Conservation (phyloP, 768 basidiomycete genomes). For the Daedaleopsis sinensis region DNA sequence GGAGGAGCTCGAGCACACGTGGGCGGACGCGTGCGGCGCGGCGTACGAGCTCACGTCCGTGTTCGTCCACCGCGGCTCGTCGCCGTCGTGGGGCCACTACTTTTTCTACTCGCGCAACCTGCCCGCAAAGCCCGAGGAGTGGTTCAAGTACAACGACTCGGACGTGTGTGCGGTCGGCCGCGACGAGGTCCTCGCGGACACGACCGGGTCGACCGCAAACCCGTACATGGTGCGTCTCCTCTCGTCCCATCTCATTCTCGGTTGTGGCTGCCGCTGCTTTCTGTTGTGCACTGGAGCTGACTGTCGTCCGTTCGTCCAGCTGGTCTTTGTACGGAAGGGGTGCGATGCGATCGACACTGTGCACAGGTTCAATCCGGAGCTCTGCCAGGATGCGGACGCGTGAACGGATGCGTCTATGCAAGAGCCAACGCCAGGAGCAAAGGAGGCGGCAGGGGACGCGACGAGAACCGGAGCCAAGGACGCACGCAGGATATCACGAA, state of each 20-base stretch:
- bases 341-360: slow-evolving; percentile 82
- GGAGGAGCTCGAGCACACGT: slow-evolving; percentile 69
- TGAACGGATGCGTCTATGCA: neutral
- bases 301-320: slow-evolving; percentile 41
- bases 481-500: no score
- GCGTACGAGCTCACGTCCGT: slow-evolving; percentile 93
- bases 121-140: slow-evolving; percentile 76
- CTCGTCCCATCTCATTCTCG: no score
- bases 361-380: slow-evolving; percentile 53
- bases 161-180: slow-evolving; percentile 76
- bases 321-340: slow-evolving; percentile 83
- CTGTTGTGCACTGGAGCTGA: neutral
- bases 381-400: slow-evolving; percentile 11
- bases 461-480: no score
- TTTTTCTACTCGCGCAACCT: slow-evolving; percentile 94
- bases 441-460: no score
- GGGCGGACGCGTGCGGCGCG: slow-evolving; percentile 65
- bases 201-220: slow-evolving; percentile 89
- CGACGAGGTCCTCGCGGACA: slow-evolving; percentile 86
- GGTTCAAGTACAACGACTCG: slow-evolving; percentile 98
- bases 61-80: slow-evolving; percentile 91
- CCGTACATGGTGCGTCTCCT: slow-evolving; percentile 72
- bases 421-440: no score
- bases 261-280: neutral
- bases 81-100: slow-evolving; percentile 89